Conservation (phyloP, 306 rosid genomes). For the Arachis hypogaea region DNA sequence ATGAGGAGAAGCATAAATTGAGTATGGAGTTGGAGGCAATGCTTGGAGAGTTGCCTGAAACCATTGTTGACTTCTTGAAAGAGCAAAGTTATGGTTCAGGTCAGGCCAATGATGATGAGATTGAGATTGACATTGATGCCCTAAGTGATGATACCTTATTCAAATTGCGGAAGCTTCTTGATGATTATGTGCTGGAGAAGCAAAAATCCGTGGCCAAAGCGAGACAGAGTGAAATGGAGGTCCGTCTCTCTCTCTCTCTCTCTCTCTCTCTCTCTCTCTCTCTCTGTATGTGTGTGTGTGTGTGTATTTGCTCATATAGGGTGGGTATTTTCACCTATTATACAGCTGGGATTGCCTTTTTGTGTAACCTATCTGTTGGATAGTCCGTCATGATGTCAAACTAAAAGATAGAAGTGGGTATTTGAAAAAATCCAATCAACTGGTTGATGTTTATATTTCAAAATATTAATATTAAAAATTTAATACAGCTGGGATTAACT, state of each 20-base stretch:
- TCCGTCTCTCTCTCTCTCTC: slow-evolving; percentile 35
- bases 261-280: neutral
- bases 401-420: neutral
- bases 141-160: slow-evolving; percentile 77
- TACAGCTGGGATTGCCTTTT: neutral
- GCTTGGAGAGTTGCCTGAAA: slow-evolving; percentile 76
- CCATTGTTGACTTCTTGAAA: slow-evolving; percentile 70
- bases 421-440: neutral
- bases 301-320: neutral
- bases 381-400: neutral
- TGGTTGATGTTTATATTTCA: neutral
- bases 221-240: slow-evolving; percentile 84
- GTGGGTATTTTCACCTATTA: neutral
- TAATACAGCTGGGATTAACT: neutral
- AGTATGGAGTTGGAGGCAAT: slow-evolving; percentile 70
- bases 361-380: neutral
- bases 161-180: slow-evolving; percentile 71
- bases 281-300: slow-evolving; percentile 1
- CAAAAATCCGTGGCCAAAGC: slow-evolving; percentile 56
- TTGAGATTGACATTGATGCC: slow-evolving; percentile 88
- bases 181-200: slow-evolving; percentile 67
- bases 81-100: slow-evolving; percentile 59
- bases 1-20: slow-evolving; percentile 70
- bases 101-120: slow-evolving; percentile 75
- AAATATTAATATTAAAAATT: slow-evolving; percentile 1